These are phyloP conservation scores for Neurospora tetraspora DNA, from an alignment of 495 filamentous ascomycete species.

Conservation along the genomic window DNA sequence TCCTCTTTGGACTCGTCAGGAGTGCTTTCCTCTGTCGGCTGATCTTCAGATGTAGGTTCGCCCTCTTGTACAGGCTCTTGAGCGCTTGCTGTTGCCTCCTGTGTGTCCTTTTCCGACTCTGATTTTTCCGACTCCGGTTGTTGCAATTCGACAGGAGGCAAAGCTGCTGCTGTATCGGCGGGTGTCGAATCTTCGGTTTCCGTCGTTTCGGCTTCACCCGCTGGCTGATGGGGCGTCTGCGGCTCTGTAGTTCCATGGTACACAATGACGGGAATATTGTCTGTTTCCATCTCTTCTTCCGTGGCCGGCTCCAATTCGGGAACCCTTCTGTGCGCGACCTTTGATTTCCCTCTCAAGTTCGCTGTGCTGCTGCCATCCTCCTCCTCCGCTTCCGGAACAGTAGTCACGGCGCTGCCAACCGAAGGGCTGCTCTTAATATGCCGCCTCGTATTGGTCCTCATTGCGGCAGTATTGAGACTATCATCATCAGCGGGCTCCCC, in stretches of 20 bases:
- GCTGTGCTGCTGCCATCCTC: slow-evolving; percentile 33
- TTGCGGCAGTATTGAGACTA: slow-evolving; percentile 28
- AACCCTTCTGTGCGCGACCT: neutral
- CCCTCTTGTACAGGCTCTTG: neutral
- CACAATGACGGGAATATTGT: slow-evolving; percentile 35
- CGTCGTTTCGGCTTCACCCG: slow-evolving; percentile 2
- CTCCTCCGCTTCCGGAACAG: slow-evolving; percentile 62
- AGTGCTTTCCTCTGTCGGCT: neutral
- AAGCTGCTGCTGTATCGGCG: neutral
- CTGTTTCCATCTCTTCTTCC: slow-evolving; percentile 30
- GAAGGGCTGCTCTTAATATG: slow-evolving; percentile 65
- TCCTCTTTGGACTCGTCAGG: neutral
- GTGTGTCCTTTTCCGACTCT: neutral
- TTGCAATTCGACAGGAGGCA: neutral
- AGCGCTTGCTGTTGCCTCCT: neutral
- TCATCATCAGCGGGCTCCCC: slow-evolving; percentile 25
- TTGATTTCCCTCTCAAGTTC: neutral
- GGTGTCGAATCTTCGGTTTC: neutral
- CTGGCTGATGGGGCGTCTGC: slow-evolving; percentile 10
- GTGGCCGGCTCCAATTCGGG: slow-evolving; percentile 13
- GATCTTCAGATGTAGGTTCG: neutral
- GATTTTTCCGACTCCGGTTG: neutral
- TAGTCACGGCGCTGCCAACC: slow-evolving; percentile 61
- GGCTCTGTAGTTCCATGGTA: slow-evolving; percentile 22
- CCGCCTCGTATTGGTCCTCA: slow-evolving; percentile 56